These are phyloP conservation scores for Aspergillus haitiensis DNA, from an alignment of 495 filamentous ascomycete genomes.

Conservation along the genomic window DNA sequence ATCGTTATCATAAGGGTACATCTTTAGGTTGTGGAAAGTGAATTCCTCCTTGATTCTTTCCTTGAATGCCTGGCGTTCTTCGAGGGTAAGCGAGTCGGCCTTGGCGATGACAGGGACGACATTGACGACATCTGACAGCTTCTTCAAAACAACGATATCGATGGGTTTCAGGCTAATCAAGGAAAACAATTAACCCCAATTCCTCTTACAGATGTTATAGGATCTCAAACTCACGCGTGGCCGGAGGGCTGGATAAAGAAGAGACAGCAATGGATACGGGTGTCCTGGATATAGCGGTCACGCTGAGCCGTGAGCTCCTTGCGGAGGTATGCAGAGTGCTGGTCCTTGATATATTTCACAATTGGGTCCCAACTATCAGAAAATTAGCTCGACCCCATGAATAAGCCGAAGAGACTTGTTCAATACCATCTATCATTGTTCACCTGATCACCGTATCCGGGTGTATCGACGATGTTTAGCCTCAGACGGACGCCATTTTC, in stretches of 20 bases:
- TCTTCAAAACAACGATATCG: constrained; percentile 98
- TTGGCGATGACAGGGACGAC: constrained; percentile 99
- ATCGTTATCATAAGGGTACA: constrained; percentile 99
- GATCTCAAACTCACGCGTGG: constrained; percentile 66
- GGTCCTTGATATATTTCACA: constrained; percentile 99
- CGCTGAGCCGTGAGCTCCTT: constrained; percentile 99
- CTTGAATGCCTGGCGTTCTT: constrained; percentile 95
- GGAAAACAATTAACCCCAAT: constrained; percentile 16
- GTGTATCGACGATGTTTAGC: constrained; percentile 78
- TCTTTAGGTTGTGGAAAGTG: constrained; percentile 98
- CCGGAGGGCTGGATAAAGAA: constrained; percentile 99
- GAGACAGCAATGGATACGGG: constrained; percentile 97
- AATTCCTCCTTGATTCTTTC: constrained; percentile 99
- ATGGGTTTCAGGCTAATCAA: constrained; percentile 80
- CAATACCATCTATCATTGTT: constrained; percentile 76
- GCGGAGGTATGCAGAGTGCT: constrained; percentile 98
- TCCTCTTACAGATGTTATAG: not conserved
- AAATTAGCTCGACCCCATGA: constrained; percentile 28
- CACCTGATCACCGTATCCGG: constrained; percentile 77
- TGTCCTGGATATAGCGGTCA: constrained; percentile 98
- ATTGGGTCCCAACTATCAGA: constrained; percentile 77
- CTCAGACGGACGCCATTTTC: constrained; percentile 85
- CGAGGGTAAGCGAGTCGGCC: constrained; percentile 92
- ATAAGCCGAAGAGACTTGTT: constrained; percentile 6
- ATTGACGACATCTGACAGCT: constrained; percentile 98